Base-by-base conservation (phyloP, 1,139 yeast genomes). In the Saccharomycopsis crataegensis region DNA sequence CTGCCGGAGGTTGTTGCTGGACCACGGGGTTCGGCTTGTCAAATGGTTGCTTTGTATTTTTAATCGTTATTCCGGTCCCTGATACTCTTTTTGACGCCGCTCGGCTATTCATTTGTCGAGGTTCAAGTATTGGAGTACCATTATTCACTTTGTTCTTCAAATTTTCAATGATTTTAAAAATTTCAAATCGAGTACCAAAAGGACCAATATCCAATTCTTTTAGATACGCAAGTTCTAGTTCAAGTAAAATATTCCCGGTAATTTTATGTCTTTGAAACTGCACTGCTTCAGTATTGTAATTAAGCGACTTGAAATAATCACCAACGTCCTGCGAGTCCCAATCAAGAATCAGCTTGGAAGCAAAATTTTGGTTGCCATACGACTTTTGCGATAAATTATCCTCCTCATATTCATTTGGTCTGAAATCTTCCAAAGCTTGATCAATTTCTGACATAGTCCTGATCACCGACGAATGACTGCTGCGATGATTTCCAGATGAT, bases 161-260 rank as follows among this genome's bases (percentile, higher is more conserved):
- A 47, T 81, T 78, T 66, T 88, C 96, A 63, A 93, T 91, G 66
- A 88, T 96, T 65, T 89, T 89, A 67, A 83, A 83, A 46, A 94
- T 80, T 67, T 91, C 96, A 69, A 90, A 93, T 58, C 99, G 76
- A 1, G 97, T 91, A 28, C 99, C 99, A 72, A 93, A 93, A 3
- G 96, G 87, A 54, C 82, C 78, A 52, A 93, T 93, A 59, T 91
- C 99, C 57, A 93, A 74, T 67, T 93, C 99, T 66, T 93, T 93
- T 63, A 93, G 75, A 63, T 87, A 87, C 1, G 89, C 79, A 60
- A 91, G 75, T 64, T 91, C 97, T 60, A 94, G 75, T 66, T 91
- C 96, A 54, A 93, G 74, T 51, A 93, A 70, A 51, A 93, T 91
- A 2, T 80, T 74, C 16, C 99, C 99, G 0, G 93, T 84, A 57